Percentiles rank a stretch among this genome's conserved stretches.
Evolutionary conservation across 2,329 filamentous ascomycete genomes (phyloP).

Genomic region (Rutstroemia sp.): DNA sequence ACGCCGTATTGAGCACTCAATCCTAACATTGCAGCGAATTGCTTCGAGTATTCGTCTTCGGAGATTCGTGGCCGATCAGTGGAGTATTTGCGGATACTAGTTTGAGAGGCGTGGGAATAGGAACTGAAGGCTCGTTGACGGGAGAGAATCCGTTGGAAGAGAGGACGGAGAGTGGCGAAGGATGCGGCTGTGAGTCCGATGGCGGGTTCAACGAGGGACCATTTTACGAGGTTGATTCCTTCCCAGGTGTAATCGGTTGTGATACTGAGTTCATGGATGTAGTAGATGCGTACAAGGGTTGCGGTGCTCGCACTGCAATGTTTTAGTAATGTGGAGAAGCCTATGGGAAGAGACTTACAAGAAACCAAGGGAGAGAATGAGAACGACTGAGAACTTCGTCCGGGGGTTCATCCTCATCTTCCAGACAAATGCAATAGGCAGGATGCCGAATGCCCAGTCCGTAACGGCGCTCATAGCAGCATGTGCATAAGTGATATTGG

Average conservation of each 20-base stretch:
- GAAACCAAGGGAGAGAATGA: slow-evolving; percentile 31
- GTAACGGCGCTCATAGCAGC: slow-evolving; percentile 24
- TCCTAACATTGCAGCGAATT: slow-evolving; percentile 4
- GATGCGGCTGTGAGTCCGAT: slow-evolving; percentile 36
- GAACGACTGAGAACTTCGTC: slow-evolving; percentile 30
- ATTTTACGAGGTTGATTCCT: slow-evolving; percentile 37
- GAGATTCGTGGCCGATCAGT: not conserved
- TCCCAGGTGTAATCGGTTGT: slow-evolving; percentile 34
- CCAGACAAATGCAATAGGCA: slow-evolving; percentile 27
- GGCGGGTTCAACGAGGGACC: slow-evolving; percentile 37
- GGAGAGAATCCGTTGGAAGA: slow-evolving; percentile 24
- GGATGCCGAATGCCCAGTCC: slow-evolving; percentile 26
- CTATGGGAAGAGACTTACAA: slow-evolving; percentile 28
- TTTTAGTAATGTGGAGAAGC: not conserved
- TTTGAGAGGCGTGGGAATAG: not conserved
- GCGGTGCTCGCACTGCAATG: slow-evolving; percentile 33
- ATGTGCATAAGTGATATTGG: slow-evolving; percentile 24
- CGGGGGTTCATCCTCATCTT: slow-evolving; percentile 25
- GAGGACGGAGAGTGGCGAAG: slow-evolving; percentile 34
- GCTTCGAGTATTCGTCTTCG: not conserved
- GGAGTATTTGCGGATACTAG: not conserved
- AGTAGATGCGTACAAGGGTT: slow-evolving; percentile 37
- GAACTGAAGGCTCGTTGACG: slow-evolving; percentile 10
- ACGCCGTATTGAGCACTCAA: not conserved
- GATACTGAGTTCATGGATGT: slow-evolving; percentile 32